These are phyloP conservation scores for Microdochium paspali DNA, from an alignment of 2,329 filamentous ascomycete genomes.

Conservation along the genomic window DNA sequence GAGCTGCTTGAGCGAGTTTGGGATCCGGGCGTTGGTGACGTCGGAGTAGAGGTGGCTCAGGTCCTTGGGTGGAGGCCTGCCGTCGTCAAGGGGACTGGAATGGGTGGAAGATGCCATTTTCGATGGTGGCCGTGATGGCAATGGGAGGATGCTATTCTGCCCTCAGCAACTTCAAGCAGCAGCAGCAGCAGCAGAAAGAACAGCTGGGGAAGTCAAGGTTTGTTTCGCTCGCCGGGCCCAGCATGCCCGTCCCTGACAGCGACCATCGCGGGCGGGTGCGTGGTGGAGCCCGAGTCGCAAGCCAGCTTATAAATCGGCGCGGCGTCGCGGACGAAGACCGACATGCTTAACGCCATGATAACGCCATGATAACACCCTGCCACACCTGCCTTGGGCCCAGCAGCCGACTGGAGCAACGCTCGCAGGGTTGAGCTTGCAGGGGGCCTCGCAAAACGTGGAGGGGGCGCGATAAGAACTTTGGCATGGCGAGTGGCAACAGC, in stretches of 20 bases:
- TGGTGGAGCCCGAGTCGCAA: too few species aligned
- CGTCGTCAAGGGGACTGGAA: conserved; percentile 12
- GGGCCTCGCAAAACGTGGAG: background rate
- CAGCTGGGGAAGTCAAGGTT: too few species aligned
- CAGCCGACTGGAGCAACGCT: too few species aligned
- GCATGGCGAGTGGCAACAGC: background rate
- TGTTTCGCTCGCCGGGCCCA: too few species aligned
- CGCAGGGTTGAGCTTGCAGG: too few species aligned
- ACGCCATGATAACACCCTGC: background rate
- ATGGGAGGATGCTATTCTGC: too few species aligned
- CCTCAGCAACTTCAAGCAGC: too few species aligned
- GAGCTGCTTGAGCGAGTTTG: conserved; percentile 67
- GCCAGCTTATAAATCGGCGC: background rate
- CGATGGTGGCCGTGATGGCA: too few species aligned
- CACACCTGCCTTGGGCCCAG: too few species aligned
- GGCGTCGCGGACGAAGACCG: background rate
- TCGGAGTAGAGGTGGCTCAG: conserved; percentile 72
- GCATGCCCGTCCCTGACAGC: too few species aligned
- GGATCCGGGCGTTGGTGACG: conserved; percentile 52
- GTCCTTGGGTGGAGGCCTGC: conserved; percentile 50
- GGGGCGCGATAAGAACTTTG: too few species aligned
- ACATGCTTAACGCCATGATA: background rate
- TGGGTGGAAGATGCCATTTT: background rate
- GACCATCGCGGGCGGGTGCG: background rate
- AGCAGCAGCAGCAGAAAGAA: too few species aligned